These are phyloP conservation scores for Obba rivulosa DNA, from an alignment of 768 basidiomycete species.

Conservation along the genomic window DNA sequence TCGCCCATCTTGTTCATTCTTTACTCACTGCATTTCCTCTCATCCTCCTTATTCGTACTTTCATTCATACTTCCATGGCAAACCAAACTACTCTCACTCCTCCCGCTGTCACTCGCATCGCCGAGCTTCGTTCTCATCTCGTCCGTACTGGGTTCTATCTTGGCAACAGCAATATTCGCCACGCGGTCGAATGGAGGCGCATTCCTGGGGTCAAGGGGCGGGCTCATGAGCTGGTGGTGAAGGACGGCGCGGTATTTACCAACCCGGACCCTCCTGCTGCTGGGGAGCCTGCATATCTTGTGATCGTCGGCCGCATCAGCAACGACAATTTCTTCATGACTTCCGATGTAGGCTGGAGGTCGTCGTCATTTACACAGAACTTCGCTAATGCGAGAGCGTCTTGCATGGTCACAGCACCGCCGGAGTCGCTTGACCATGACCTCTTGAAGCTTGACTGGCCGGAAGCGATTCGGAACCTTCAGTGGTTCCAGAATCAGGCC, in stretches of 20 bases:
- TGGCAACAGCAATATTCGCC: not conserved
- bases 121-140: not conserved
- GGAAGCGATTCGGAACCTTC: not conserved
- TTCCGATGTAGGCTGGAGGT: not conserved
- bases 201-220: not conserved
- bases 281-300: not conserved
- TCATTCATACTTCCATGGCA: too few species aligned
- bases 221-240: not conserved
- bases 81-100: not conserved
- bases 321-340: not conserved
- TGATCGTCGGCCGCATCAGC: not conserved
- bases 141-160: not conserved
- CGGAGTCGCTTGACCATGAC: not conserved
- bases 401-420: not conserved
- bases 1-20: not conserved
- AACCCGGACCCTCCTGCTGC: not conserved
- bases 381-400: not conserved
- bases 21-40: not conserved
- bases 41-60: not conserved
- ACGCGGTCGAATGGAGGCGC: not conserved
- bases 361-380: not conserved
- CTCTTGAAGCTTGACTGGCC: not conserved
- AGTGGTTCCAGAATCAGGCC: not conserved
- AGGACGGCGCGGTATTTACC: not conserved
- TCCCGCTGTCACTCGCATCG: not conserved